phyloP scores from a whole-genome alignment of 208 protist genomes.

The Porcisia hertigi region DNA sequence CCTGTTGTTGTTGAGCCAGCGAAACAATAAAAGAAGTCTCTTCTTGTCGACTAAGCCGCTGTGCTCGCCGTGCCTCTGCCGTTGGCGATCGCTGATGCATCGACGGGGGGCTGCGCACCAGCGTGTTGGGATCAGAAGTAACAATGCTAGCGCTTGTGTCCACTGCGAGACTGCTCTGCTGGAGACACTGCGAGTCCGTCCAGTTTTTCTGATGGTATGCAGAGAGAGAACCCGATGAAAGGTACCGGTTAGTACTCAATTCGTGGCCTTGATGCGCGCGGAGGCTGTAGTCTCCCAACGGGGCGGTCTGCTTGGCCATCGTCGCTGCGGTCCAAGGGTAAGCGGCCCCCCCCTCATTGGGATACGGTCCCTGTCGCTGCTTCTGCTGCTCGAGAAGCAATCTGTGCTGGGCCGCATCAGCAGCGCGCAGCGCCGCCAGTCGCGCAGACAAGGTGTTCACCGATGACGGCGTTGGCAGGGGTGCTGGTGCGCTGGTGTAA shows the following conservation, averaged over 20 bases:
- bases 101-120: constrained; percentile 19
- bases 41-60: not conserved
- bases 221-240: not conserved
- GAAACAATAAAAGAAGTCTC: constrained; percentile 13
- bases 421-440: constrained; percentile 24
- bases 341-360: not conserved
- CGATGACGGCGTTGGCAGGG: constrained; percentile 9
- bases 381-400: not conserved
- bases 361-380: not conserved
- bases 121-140: not conserved
- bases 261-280: not conserved
- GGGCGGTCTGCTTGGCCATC: not conserved
- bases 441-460: constrained; percentile 23
- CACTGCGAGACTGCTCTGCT: not conserved
- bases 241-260: not conserved
- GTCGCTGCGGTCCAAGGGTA: not conserved
- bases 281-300: not conserved
- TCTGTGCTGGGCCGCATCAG: constrained; percentile 12
- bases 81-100: not conserved
- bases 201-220: not conserved
- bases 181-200: not conserved
- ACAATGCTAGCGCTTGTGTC: not conserved
- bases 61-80: constrained; percentile 3
- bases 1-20: constrained; percentile 16
- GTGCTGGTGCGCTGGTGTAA: not conserved